Evolutionary conservation across 192 early-diverging fungal genomes (phyloP).

Genomic region (Phycomyces nitens): DNA sequence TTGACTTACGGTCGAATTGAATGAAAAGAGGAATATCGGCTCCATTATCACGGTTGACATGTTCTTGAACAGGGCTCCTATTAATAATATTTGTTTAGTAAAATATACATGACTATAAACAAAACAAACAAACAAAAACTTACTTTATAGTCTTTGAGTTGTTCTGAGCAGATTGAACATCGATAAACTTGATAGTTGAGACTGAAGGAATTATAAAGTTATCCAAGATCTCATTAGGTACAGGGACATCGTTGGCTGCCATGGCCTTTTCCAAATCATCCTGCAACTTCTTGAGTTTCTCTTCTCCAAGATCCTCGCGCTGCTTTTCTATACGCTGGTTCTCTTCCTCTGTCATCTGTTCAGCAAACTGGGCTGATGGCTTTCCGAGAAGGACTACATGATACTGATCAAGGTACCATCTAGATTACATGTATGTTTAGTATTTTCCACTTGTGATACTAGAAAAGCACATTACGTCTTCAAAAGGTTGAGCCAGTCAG

Average conservation of each 20-base stretch:
- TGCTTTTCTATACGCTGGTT: slow-evolving; percentile 48
- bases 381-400: slow-evolving; percentile 48
- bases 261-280: slow-evolving; percentile 44
- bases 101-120: too few relatives aligned
- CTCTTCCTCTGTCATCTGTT: slow-evolving; percentile 47
- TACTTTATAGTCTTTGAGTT: slow-evolving; percentile 2
- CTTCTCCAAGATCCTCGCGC: slow-evolving; percentile 39
- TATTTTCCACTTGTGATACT: background rate
- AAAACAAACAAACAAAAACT: too few relatives aligned
- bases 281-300: slow-evolving; percentile 46
- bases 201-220: slow-evolving; percentile 50
- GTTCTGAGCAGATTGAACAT: slow-evolving; percentile 43
- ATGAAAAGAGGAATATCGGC: slow-evolving; percentile 48
- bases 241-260: slow-evolving; percentile 45
- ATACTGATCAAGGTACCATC: slow-evolving; percentile 43
- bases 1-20: slow-evolving; percentile 51
- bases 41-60: slow-evolving; percentile 43
- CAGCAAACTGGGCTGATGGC: slow-evolving; percentile 52
- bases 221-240: slow-evolving; percentile 54
- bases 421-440: background rate
- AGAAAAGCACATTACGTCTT: slow-evolving; percentile 36
- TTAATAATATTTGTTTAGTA: slow-evolving; percentile 16
- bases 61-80: slow-evolving; percentile 43
- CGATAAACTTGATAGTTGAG: slow-evolving; percentile 50
- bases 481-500: slow-evolving; percentile 46